Conservation (phyloP, 2,329 filamentous ascomycete genomes). For the Colletotrichum caudatum region DNA sequence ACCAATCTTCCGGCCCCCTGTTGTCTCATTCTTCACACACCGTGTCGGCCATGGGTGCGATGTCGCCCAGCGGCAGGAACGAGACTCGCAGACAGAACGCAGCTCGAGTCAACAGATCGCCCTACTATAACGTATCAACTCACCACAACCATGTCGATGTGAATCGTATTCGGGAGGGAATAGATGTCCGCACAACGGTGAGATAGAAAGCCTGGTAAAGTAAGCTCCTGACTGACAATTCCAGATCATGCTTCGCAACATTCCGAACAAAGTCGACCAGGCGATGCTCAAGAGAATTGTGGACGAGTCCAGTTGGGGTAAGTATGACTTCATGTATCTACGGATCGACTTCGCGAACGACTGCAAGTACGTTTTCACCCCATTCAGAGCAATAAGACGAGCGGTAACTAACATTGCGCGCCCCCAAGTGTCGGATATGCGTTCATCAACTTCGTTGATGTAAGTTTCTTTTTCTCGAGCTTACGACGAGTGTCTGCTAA, state of each 20-base stretch:
- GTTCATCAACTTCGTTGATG: constrained; percentile 93
- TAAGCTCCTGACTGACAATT: constrained; percentile 1
- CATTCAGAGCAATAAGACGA: not conserved
- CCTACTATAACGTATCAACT: constrained; percentile 61
- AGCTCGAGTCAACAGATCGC: constrained; percentile 58
- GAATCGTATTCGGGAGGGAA: constrained; percentile 70
- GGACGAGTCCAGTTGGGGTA: constrained; percentile 81
- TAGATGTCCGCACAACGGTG: constrained; percentile 82
- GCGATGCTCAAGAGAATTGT: constrained; percentile 82
- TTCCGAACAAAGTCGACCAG: constrained; percentile 89
- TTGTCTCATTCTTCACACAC: constrained; percentile 39
- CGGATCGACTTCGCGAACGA: constrained; percentile 89
- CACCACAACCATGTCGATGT: constrained; percentile 74
- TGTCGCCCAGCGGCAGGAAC: constrained; percentile 49
- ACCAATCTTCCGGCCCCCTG: constrained; percentile 43
- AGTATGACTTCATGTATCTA: constrained; percentile 95
- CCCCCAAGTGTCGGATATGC: constrained; percentile 86
- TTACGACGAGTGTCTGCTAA: constrained; percentile 51
- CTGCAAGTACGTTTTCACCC: constrained; percentile 75
- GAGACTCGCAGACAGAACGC: constrained; percentile 64
- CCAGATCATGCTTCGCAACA: constrained; percentile 95
- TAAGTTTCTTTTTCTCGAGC: constrained; percentile 57
- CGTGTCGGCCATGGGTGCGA: not conserved
- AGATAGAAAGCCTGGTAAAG: constrained; percentile 44
- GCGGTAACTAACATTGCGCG: not conserved